Evolutionary conservation across 768 basidiomycete species (phyloP).

Genomic region (Crucibulum laeve): DNA sequence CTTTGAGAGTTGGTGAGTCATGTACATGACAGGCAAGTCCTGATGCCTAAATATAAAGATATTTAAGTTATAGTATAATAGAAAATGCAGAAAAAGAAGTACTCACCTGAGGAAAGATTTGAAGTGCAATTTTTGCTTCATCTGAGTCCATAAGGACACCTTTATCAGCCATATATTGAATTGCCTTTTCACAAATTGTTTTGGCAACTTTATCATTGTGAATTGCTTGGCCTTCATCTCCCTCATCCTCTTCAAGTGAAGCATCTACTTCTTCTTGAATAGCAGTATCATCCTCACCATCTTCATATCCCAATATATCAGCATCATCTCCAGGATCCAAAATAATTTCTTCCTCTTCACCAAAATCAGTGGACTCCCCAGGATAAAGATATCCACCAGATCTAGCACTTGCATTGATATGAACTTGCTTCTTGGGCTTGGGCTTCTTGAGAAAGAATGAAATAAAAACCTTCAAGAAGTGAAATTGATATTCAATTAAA

Average conservation of each 20-base stretch:
- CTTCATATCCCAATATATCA: not conserved
- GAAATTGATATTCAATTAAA: conserved; percentile 6
- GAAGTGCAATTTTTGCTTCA: conserved; percentile 5
- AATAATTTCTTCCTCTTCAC: conserved; percentile 3
- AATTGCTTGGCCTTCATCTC: conserved; percentile 10
- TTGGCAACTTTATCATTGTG: conserved; percentile 11
- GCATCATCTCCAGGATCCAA: not conserved
- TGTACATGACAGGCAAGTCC: conserved; percentile 19
- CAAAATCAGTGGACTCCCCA: not conserved
- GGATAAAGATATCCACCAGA: conserved; percentile 1
- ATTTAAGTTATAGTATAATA: too few species aligned
- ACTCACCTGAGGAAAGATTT: too few species aligned
- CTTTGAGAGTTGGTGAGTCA: conserved; percentile 16
- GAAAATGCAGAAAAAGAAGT: too few species aligned
- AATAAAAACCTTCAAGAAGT: conserved; percentile 14
- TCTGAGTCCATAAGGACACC: conserved; percentile 4
- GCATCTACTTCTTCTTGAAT: conserved; percentile 11
- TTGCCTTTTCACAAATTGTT: conserved; percentile 8
- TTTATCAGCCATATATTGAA: conserved; percentile 3
- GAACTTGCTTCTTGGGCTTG: conserved; percentile 9
- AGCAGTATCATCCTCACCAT: conserved; percentile 8
- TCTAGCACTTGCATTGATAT: conserved; percentile 1
- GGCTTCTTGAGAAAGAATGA: conserved; percentile 19
- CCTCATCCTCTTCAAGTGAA: conserved; percentile 1
- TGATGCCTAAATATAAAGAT: conserved; percentile 7